These are phyloP conservation scores for Hypoxylon sp. DNA, from an alignment of 2,329 filamentous ascomycete species.

Conservation along the genomic window DNA sequence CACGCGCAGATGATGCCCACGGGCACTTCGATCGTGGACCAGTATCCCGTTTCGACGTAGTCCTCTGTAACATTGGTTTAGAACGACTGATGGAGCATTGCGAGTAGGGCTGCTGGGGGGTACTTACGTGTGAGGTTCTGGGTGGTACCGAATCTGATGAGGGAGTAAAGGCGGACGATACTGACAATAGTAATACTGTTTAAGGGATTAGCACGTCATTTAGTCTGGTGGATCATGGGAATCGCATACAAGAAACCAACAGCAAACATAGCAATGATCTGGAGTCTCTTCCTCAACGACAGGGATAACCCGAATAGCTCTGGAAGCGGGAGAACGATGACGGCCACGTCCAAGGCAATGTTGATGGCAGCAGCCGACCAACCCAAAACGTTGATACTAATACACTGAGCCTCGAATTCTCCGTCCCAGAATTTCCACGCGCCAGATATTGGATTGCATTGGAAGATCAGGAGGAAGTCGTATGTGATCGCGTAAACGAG, in stretches of 20 bases:
- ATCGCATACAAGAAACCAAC: constrained; percentile 54
- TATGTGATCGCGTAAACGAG: constrained; percentile 48
- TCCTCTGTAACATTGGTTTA: constrained; percentile 47
- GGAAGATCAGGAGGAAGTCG: constrained; percentile 51
- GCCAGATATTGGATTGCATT: constrained; percentile 52
- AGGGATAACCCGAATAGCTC: constrained; percentile 50
- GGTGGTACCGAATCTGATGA: constrained; percentile 50
- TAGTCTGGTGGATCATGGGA: not conserved
- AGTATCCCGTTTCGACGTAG: constrained; percentile 53
- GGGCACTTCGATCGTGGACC: constrained; percentile 55
- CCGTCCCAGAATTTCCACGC: constrained; percentile 55
- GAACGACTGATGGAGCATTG: constrained; percentile 1
- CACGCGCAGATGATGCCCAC: constrained; percentile 55
- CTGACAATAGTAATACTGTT: constrained; percentile 52
- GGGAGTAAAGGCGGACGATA: constrained; percentile 50
- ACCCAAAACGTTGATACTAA: constrained; percentile 53
- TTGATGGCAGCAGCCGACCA: constrained; percentile 55
- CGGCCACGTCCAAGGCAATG: constrained; percentile 52
- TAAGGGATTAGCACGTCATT: constrained; percentile 23
- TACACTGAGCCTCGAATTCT: constrained; percentile 52
- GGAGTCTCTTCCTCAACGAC: constrained; percentile 53
- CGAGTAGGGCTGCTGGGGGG: constrained; percentile 8
- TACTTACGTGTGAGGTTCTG: constrained; percentile 50
- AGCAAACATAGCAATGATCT: constrained; percentile 56
- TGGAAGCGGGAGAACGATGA: constrained; percentile 54